phyloP scores from a whole-genome alignment of 2,329 filamentous ascomycete species.

The Beauveria sp. region DNA sequence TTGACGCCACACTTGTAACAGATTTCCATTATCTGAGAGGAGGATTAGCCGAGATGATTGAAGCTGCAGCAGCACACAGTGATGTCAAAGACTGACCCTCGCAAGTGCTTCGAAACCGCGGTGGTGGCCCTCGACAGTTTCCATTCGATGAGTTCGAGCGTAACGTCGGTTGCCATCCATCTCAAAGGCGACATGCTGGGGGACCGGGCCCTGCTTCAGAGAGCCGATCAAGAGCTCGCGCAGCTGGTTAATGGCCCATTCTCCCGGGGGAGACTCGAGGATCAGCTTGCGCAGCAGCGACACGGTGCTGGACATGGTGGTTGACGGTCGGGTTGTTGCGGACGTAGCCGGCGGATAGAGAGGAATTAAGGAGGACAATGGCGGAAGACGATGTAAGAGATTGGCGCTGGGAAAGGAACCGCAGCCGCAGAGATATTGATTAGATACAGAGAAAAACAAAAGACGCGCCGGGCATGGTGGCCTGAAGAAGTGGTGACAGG shows the following conservation, averaged over 20 bases:
- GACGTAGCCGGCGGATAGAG: neutral
- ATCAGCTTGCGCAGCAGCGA: conserved; percentile 58
- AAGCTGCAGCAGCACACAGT: conserved; percentile 3
- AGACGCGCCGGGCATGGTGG: conserved; percentile 5
- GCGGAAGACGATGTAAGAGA: neutral
- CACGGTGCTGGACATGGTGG: conserved; percentile 46
- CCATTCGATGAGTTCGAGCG: conserved; percentile 82
- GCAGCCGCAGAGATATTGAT: neutral
- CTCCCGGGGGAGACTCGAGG: conserved; percentile 78
- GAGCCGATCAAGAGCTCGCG: conserved; percentile 83
- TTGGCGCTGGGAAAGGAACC: neutral
- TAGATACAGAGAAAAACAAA: conserved; percentile 9
- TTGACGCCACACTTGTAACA: conserved; percentile 98
- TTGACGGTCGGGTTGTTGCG: neutral
- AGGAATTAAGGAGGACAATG: conserved; percentile 8
- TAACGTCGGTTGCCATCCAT: conserved; percentile 98
- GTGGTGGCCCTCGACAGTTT: conserved; percentile 94
- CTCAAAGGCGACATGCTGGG: conserved; percentile 95
- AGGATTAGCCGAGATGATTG: conserved; percentile 14
- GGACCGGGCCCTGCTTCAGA: conserved; percentile 82
- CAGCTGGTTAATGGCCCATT: conserved; percentile 75
- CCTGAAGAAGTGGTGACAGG: neutral
- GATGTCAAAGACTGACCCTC: conserved; percentile 47
- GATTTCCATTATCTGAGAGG: conserved; percentile 73
- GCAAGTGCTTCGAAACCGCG: conserved; percentile 92